Percentiles rank a stretch among this genome's conserved stretches.
Evolutionary conservation across 768 basidiomycete genomes (phyloP).

Genomic region (Macrocybe gigantea): DNA sequence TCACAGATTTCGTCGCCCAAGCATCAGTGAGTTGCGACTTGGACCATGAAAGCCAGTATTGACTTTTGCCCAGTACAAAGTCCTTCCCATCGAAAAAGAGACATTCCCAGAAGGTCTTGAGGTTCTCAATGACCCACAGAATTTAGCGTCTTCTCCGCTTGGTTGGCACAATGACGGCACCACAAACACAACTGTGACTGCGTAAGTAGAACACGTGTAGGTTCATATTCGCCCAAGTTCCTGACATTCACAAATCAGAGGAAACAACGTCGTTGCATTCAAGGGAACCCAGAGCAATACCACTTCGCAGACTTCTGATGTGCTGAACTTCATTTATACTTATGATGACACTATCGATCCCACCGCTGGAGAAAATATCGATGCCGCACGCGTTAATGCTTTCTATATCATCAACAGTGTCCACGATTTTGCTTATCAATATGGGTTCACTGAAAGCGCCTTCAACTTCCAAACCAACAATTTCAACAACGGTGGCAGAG

Average conservation of each 20-base stretch:
- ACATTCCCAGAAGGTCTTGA: slow-evolving; percentile 38
- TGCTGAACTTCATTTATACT: slow-evolving; percentile 34
- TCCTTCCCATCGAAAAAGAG: slow-evolving; percentile 42
- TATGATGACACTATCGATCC: slow-evolving; percentile 21
- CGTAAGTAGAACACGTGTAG: no score
- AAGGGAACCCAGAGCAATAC: slow-evolving; percentile 12
- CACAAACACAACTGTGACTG: slow-evolving; percentile 7
- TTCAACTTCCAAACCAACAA: slow-evolving; percentile 62
- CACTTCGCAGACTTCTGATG: slow-evolving; percentile 29
- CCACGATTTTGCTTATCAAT: slow-evolving; percentile 41
- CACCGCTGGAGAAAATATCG: slow-evolving; percentile 32
- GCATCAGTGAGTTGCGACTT: slow-evolving; percentile 27
- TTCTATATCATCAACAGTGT: slow-evolving; percentile 60
- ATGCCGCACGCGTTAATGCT: slow-evolving; percentile 47
- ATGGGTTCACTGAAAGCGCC: slow-evolving; percentile 53
- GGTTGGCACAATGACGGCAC: slow-evolving; percentile 30
- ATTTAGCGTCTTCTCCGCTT: slow-evolving; percentile 38
- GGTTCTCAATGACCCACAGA: slow-evolving; percentile 39
- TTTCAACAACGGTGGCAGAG: slow-evolving; percentile 44
- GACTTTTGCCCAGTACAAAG: slow-evolving; percentile 27
- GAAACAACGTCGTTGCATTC: slow-evolving; percentile 34
- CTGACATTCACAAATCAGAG: slow-evolving; percentile 21
- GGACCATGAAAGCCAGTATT: not conserved
- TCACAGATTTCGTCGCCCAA: slow-evolving; percentile 46
- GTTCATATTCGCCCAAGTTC: no score